Percentiles rank a stretch among this genome's conserved stretches.
Evolutionary conservation across 176 grass and related monocot genomes (phyloP).

Genomic region (Oryza nivara): DNA sequence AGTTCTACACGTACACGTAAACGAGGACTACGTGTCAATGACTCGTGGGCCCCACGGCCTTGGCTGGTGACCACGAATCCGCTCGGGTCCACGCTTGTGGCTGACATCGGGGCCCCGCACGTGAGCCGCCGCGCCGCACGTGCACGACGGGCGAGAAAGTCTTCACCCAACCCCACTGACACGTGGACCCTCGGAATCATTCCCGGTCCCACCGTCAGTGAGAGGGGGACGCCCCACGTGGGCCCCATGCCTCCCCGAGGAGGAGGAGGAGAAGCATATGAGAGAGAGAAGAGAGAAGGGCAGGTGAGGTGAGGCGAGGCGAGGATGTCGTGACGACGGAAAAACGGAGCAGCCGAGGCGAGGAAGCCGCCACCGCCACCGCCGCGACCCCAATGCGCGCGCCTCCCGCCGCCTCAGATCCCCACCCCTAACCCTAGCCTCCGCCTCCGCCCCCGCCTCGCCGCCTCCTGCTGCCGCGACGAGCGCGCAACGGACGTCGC

Average conservation of each 20-base stretch:
- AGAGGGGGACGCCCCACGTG: no score
- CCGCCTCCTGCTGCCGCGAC: not conserved
- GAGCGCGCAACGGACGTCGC: not conserved
- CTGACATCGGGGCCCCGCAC: not conserved
- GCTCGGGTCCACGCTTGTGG: no score
- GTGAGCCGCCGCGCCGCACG: not conserved
- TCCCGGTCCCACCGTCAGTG: not conserved
- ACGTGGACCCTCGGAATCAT: accelerated
- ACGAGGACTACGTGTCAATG: not conserved
- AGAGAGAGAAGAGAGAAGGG: not conserved
- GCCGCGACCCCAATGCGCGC: not conserved
- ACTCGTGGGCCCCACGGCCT: not conserved
- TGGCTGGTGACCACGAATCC: not conserved
- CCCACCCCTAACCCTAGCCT: constrained; percentile 42
- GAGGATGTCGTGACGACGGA: not conserved
- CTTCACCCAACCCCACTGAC: not conserved
- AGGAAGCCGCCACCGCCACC: not conserved
- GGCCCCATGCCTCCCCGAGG: not conserved
- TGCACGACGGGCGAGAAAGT: constrained; percentile 2
- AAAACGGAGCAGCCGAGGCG: no score
- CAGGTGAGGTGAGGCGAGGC: constrained; percentile 8
- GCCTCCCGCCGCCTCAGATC: constrained; percentile 27
- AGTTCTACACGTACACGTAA: not conserved
- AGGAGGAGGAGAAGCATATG: not conserved
- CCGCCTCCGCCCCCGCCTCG: not conserved